Percentiles rank a stretch among this genome's conserved stretches.
Conservation (phyloP, 441 rosid genomes). For the Adansonia gregorii region DNA sequence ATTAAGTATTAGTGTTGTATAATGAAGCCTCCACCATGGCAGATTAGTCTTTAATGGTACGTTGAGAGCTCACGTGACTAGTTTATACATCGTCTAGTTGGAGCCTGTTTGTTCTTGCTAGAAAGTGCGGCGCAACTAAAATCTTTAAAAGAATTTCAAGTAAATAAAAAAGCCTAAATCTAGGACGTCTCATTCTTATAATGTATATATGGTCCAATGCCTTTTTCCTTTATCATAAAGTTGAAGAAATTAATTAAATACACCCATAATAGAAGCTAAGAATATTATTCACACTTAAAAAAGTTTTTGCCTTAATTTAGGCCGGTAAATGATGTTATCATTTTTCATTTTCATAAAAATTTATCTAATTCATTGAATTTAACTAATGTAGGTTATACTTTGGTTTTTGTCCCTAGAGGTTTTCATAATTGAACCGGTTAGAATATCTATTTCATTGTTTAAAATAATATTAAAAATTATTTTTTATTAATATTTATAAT, state of each 20-base stretch:
- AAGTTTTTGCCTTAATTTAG: not conserved
- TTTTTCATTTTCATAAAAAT: not conserved
- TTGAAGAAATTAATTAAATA: not conserved
- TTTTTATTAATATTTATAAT: too few species aligned
- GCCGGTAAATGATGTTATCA: not conserved
- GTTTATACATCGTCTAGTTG: not conserved
- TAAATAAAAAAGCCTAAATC: not conserved
- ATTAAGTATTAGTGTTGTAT: too few species aligned
- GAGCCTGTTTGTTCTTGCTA: not conserved
- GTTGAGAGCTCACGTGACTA: not conserved
- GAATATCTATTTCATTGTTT: too few species aligned
- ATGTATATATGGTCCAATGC: too few species aligned
- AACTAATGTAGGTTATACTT: not conserved
- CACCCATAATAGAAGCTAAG: not conserved
- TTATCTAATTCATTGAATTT: too few species aligned
- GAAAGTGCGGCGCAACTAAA: not conserved
- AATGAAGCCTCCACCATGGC: too few species aligned
- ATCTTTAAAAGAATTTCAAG: not conserved
- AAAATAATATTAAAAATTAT: too few species aligned
- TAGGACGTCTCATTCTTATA: too few species aligned
- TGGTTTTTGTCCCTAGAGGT: not conserved
- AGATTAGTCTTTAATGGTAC: too few species aligned
- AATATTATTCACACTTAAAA: not conserved
- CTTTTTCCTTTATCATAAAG: too few species aligned
- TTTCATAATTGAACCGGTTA: too few species aligned